A percentile compares a stretch with the other conserved stretches of the same genome.
phyloP scores from a whole-genome alignment of 805 yeast genomes.

The Wickerhamomyces chaumierensis region DNA sequence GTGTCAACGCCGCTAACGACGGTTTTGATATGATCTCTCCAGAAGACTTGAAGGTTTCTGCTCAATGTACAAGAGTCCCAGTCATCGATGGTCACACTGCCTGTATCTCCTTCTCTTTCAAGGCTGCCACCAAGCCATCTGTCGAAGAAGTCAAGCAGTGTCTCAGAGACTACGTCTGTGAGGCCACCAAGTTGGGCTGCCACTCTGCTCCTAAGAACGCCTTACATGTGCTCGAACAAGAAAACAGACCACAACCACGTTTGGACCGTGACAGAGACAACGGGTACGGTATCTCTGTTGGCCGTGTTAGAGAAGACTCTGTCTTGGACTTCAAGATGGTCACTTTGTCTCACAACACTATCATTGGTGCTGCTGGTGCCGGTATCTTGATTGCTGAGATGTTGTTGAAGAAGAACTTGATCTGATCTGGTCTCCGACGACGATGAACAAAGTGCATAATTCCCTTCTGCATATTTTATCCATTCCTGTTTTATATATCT shows the following conservation, averaged over 20 bases:
- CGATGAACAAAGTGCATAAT: too few relatives aligned
- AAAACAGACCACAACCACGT: constrained; percentile 95
- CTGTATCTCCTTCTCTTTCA: constrained; percentile 79
- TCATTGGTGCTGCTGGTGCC: constrained; percentile 98
- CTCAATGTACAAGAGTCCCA: constrained; percentile 94
- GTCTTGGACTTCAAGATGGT: constrained; percentile 94
- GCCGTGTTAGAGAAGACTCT: constrained; percentile 88
- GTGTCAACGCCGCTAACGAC: constrained; percentile 35
- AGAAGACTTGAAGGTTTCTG: constrained; percentile 75
- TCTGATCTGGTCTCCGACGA: constrained; percentile 27
- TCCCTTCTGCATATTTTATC: too few relatives aligned
- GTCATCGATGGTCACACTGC: constrained; percentile 98
- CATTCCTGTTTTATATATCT: too few relatives aligned
- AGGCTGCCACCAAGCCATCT: constrained; percentile 74
- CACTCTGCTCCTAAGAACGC: constrained; percentile 89
- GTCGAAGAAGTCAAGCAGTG: constrained; percentile 67
- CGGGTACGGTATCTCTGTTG: constrained; percentile 92
- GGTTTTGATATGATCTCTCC: constrained; percentile 49
- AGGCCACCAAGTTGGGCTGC: constrained; percentile 71
- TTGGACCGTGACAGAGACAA: constrained; percentile 91
- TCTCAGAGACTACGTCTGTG: constrained; percentile 67
- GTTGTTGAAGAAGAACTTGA: constrained; percentile 61
- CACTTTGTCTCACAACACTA: constrained; percentile 92
- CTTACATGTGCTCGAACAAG: constrained; percentile 83
- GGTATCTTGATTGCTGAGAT: constrained; percentile 94